These are phyloP conservation scores for Colletotrichum tropicale DNA, from an alignment of 2,329 filamentous ascomycete genomes.

Conservation along the genomic window DNA sequence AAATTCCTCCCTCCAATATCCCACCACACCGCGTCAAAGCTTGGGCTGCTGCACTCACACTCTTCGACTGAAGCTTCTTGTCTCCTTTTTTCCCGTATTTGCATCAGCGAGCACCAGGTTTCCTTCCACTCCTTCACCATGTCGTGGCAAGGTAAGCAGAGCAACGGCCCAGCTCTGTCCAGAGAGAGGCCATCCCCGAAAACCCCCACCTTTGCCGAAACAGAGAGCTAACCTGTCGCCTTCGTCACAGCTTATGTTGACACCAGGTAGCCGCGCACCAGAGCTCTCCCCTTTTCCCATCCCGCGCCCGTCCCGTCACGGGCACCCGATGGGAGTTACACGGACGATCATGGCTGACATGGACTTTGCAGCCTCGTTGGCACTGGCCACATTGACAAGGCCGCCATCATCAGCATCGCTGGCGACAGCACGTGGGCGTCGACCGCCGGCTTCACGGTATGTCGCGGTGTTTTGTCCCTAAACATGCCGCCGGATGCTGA, in stretches of 20 bases:
- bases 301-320: neutral
- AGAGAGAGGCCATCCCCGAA: neutral
- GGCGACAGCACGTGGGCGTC: slow-evolving; percentile 83
- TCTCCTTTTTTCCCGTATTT: slow-evolving; percentile 13
- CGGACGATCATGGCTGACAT: slow-evolving; percentile 2
- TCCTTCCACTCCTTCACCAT: slow-evolving; percentile 46
- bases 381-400: slow-evolving; percentile 81
- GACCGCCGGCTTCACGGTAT: slow-evolving; percentile 75
- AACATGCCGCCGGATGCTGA: neutral
- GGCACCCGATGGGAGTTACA: neutral
- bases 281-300: neutral
- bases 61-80: slow-evolving; percentile 18
- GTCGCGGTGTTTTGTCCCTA: slow-evolving; percentile 19
- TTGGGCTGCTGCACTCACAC: neutral
- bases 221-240: slow-evolving; percentile 32
- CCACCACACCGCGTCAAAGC: slow-evolving; percentile 19
- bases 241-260: slow-evolving; percentile 52
- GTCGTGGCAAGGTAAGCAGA: slow-evolving; percentile 44
- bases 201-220: slow-evolving; percentile 10
- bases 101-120: slow-evolving; percentile 17
- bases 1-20: slow-evolving; percentile 14
- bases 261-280: slow-evolving; percentile 45
- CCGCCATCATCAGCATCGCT: slow-evolving; percentile 80
- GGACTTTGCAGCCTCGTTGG: slow-evolving; percentile 70
- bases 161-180: neutral